Conservation (phyloP, 805 yeast genomes). For the Teunomyces kruisii region DNA sequence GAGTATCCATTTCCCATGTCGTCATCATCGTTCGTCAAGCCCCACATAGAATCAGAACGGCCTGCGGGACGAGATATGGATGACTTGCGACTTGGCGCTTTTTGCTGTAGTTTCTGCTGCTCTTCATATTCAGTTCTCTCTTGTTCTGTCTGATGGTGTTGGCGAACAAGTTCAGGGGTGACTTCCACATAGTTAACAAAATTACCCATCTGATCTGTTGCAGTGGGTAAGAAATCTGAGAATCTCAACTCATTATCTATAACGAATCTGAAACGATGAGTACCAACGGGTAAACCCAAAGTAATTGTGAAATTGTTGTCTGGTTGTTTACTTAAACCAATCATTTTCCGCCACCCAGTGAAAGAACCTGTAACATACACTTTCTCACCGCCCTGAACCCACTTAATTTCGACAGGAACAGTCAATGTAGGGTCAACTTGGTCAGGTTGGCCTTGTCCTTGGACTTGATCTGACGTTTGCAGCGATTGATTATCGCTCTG, state of each 20-base stretch:
- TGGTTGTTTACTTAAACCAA: conserved; percentile 63
- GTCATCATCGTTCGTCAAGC: conserved; percentile 65
- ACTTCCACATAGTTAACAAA: conserved; percentile 90
- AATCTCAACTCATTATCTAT: conserved; percentile 91
- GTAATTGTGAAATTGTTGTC: conserved; percentile 64
- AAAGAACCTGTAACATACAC: conserved; percentile 97
- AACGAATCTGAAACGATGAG: conserved; percentile 90
- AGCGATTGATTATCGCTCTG: conserved; percentile 8
- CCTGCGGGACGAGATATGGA: conserved; percentile 30
- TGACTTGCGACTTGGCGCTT: conserved; percentile 23
- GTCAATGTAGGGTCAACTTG: conserved; percentile 29
- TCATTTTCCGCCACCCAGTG: conserved; percentile 98
- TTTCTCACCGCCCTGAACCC: conserved; percentile 96
- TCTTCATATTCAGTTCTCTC: conserved; percentile 12
- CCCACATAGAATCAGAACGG: conserved; percentile 60
- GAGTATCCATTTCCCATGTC: conserved; percentile 84
- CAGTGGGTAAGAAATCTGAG: conserved; percentile 88
- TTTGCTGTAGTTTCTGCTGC: conserved; percentile 18
- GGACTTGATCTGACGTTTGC: conserved; percentile 9
- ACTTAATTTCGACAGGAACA: conserved; percentile 67
- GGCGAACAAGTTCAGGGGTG: conserved; percentile 39
- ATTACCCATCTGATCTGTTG: conserved; percentile 95
- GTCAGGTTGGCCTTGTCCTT: not conserved
- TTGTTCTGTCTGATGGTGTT: conserved; percentile 26
- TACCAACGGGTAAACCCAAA: conserved; percentile 81